Evolutionary conservation across 2,329 filamentous ascomycete species (phyloP).

Genomic region (Alternaria longipes): DNA sequence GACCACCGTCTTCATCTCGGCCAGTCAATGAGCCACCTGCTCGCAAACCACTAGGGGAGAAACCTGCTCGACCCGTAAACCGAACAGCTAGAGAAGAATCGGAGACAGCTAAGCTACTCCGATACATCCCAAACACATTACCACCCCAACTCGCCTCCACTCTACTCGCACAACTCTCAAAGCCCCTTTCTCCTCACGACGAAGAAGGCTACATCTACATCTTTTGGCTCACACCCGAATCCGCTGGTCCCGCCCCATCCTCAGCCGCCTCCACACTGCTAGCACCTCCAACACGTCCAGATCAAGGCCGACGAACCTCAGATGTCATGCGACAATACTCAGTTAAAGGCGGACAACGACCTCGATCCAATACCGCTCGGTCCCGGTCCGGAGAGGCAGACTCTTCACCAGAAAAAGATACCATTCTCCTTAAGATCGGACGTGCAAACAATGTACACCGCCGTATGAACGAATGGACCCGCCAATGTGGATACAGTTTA

Average conservation of each 20-base stretch:
- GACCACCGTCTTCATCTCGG: conserved; percentile 14
- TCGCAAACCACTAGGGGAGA: conserved; percentile 39
- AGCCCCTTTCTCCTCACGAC: conserved; percentile 75
- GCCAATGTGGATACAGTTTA: conserved; percentile 89
- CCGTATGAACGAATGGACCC: conserved; percentile 89
- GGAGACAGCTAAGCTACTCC: conserved; percentile 61
- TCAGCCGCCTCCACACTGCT: conserved; percentile 51
- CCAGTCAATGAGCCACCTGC: conserved; percentile 26
- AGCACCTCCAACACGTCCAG: conserved; percentile 62
- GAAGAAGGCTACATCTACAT: conserved; percentile 96
- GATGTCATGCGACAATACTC: conserved; percentile 48
- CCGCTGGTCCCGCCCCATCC: conserved; percentile 65
- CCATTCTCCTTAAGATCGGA: conserved; percentile 73
- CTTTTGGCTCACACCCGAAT: conserved; percentile 86
- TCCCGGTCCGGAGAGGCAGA: conserved; percentile 1
- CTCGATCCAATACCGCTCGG: conserved; percentile 7
- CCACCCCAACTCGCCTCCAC: conserved; percentile 73
- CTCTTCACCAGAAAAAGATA: conserved; percentile 56
- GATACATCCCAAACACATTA: conserved; percentile 74
- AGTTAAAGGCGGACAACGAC: conserved; percentile 21
- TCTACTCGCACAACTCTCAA: conserved; percentile 79
- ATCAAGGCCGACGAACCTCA: conserved; percentile 41
- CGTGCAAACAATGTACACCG: conserved; percentile 84
- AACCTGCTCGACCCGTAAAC: conserved; percentile 35
- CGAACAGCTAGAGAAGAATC: conserved; percentile 26